These are phyloP conservation scores for Curvularia spicifera DNA, from an alignment of 2,329 filamentous ascomycete genomes.

Conservation along the genomic window DNA sequence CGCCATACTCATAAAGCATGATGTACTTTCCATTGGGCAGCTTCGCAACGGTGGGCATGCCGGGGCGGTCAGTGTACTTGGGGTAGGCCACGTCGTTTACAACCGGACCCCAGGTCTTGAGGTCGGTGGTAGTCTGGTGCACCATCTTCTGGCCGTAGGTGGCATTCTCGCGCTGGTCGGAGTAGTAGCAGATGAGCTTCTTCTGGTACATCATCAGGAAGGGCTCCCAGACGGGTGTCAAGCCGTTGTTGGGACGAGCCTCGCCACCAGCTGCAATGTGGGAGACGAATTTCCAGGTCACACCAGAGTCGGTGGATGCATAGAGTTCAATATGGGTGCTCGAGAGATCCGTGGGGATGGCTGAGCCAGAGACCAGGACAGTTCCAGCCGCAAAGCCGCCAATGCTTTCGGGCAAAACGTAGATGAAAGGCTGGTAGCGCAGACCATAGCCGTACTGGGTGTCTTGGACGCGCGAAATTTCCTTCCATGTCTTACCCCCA, in stretches of 20 bases:
- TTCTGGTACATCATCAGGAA: slow-evolving; percentile 67
- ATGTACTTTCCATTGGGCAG: slow-evolving; percentile 68
- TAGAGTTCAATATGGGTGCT: slow-evolving; percentile 73
- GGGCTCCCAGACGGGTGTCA: slow-evolving; percentile 76
- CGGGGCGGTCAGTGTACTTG: slow-evolving; percentile 68
- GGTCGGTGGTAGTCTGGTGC: slow-evolving; percentile 67
- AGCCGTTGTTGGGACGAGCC: slow-evolving; percentile 67
- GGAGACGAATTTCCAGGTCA: slow-evolving; percentile 71
- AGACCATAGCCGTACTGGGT: slow-evolving; percentile 70
- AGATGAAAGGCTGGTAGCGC: slow-evolving; percentile 73
- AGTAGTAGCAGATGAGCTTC: slow-evolving; percentile 71
- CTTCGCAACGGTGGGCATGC: slow-evolving; percentile 68
- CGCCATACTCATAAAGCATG: slow-evolving; percentile 69
- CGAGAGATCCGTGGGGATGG: slow-evolving; percentile 65
- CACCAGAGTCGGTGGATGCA: slow-evolving; percentile 65
- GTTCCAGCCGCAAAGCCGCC: slow-evolving; percentile 68
- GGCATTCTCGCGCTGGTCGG: slow-evolving; percentile 69
- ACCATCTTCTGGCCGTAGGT: slow-evolving; percentile 71
- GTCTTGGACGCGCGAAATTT: slow-evolving; percentile 68
- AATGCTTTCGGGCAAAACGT: slow-evolving; percentile 65
- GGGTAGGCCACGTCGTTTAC: slow-evolving; percentile 69
- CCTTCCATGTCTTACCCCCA: slow-evolving; percentile 63
- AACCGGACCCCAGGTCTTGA: slow-evolving; percentile 64
- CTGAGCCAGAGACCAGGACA: slow-evolving; percentile 66
- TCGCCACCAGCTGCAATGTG: slow-evolving; percentile 69